phyloP scores from a whole-genome alignment of 169 alveolate species.

The Cryptosporidium meleagridis region DNA sequence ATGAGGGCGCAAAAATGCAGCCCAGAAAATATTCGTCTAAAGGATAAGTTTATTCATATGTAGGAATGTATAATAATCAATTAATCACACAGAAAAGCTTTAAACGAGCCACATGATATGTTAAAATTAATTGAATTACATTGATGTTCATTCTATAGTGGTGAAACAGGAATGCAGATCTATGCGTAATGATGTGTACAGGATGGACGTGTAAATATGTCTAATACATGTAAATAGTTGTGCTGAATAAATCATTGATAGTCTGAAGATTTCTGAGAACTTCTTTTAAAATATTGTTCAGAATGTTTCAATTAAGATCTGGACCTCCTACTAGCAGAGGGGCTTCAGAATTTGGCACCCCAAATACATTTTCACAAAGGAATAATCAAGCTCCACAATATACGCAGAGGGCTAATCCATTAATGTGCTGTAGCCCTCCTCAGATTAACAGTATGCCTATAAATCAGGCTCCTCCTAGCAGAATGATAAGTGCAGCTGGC shows the following conservation, averaged over 20 bases:
- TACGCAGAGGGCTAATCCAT: constrained; percentile 59
- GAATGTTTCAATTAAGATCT: constrained; percentile 60
- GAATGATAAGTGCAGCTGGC: constrained; percentile 75
- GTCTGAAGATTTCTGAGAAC: background rate
- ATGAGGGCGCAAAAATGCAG: background rate
- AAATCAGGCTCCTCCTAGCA: constrained; percentile 64
- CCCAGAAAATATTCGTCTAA: background rate
- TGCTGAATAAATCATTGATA: background rate
- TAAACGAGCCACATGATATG: background rate
- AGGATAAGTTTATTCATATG: background rate
- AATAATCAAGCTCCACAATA: constrained; percentile 26
- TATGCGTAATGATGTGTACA: constrained; percentile 57
- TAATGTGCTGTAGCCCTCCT: constrained; percentile 71
- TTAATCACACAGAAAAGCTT: background rate
- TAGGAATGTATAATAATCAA: background rate
- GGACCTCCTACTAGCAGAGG: constrained; percentile 70
- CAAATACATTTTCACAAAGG: constrained; percentile 14
- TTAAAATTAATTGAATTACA: background rate
- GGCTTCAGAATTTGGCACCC: constrained; percentile 47
- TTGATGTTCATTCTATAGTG: background rate
- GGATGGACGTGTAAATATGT: constrained; percentile 15
- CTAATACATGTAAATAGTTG: constrained; percentile 17
- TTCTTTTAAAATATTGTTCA: constrained; percentile 5
- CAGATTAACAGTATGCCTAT: constrained; percentile 17
- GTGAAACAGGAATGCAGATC: constrained; percentile 28